phyloP scores from a whole-genome alignment of 2,329 filamentous ascomycete species.

The Chrysoporthe austroafricana region DNA sequence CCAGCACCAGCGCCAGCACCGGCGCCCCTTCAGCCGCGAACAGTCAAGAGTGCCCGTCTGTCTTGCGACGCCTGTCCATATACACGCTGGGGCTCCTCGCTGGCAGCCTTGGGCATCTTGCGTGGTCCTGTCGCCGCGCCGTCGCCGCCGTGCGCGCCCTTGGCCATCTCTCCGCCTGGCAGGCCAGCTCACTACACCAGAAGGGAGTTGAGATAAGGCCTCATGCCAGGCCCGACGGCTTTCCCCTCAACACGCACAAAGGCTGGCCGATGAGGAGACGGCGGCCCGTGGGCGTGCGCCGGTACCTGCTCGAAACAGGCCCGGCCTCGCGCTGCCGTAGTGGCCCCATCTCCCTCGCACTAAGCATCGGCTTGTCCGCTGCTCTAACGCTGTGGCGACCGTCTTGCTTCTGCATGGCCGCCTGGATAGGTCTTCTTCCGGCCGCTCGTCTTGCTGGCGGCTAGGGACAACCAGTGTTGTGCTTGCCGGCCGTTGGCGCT shows the following conservation, averaged over 20 bases:
- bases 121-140: not conserved
- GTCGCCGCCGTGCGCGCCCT: not conserved
- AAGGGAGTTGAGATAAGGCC: not conserved
- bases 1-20: not conserved
- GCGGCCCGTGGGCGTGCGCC: not conserved
- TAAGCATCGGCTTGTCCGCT: not conserved
- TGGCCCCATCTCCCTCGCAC: not conserved
- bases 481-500: not conserved
- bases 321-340: not conserved
- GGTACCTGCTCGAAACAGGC: not conserved
- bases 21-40: not conserved
- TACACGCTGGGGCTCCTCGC: not conserved
- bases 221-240: not conserved
- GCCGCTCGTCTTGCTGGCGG: not conserved
- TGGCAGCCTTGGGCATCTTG: not conserved
- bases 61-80: not conserved
- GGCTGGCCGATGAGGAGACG: not conserved
- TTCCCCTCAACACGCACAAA: not conserved
- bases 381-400: not conserved
- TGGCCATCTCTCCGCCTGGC: not conserved
- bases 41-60: not conserved
- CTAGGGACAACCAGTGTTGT: conserved; percentile 3
- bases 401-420: not conserved
- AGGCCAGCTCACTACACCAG: not conserved
- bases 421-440: not conserved